phyloP scores from a whole-genome alignment of 352 stramenopile species.

The Phytopythium ostracodes region DNA sequence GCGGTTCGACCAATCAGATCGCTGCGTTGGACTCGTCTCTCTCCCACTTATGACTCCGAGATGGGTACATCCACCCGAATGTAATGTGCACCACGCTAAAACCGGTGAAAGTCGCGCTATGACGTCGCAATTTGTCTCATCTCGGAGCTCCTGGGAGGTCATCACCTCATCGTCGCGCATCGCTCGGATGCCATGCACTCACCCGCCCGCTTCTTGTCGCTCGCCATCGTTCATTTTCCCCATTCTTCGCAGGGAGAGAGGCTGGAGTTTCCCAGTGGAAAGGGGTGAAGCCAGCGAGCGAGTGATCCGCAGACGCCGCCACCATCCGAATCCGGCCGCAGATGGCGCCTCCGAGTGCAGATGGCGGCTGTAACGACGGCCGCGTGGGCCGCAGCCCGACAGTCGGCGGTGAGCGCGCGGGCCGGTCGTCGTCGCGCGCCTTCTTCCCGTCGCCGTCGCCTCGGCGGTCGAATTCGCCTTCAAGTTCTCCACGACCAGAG shows the following conservation, averaged over 20 bases:
- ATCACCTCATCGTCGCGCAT: background rate
- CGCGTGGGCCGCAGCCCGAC: background rate
- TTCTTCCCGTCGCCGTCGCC: slow-evolving; percentile 9
- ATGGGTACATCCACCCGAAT: background rate
- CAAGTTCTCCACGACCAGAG: background rate
- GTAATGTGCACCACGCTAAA: background rate
- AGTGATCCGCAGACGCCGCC: background rate
- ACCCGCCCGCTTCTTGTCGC: background rate
- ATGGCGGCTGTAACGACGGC: background rate
- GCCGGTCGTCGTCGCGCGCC: slow-evolving; percentile 6
- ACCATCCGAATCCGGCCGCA: background rate
- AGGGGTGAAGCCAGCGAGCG: background rate
- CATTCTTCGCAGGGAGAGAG: background rate
- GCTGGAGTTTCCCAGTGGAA: background rate
- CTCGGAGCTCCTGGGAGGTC: background rate
- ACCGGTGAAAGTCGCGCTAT: background rate
- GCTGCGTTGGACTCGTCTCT: background rate
- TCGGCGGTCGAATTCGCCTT: slow-evolving; percentile 1
- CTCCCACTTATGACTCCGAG: background rate
- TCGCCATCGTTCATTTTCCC: background rate
- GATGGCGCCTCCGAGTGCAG: slow-evolving; percentile 8
- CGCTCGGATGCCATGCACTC: background rate
- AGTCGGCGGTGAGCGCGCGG: background rate
- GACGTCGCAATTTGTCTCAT: no score
- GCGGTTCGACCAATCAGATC: slow-evolving; percentile 1